Evolutionary conservation across 2,329 filamentous ascomycete genomes (phyloP), one percentile per base, ranked within the genome.

Genomic region (Bisporella sp.): DNA sequence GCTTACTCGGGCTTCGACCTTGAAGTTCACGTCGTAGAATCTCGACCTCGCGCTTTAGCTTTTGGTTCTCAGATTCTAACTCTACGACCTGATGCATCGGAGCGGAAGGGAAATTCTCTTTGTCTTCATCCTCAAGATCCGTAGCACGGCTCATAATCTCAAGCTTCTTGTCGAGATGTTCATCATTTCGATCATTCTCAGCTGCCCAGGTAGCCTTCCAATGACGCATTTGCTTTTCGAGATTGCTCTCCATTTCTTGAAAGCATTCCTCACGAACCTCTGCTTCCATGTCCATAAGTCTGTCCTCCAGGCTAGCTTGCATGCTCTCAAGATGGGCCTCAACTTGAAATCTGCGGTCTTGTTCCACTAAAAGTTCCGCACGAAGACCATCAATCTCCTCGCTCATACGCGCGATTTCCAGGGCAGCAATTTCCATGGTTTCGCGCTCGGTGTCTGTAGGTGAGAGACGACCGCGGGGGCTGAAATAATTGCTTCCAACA

Each of bases 191-290:
- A 59, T 95, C 90, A 54, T 82, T 78, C 65, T 96, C 90, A 5
- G 85, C 80, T 13, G 88, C 85, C 66, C 90, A 79, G 0, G 82
- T 85, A 0, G 78, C 79, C 64, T 92, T 85, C 87, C 89, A 96
- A n/a, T 88, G 76, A 7, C 79, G 77, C 66, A 88, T 80, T 66
- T 96, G 90, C 9, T 84, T 71, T 21, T 82, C 79, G 44, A 96
- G 76, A 8, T 82, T 79, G 52, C 79, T 73, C 63, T 99, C 93
- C 73, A 95, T 95, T 63, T 96, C 93, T 2, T 73, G 75, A 59
- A 84, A 91, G 60, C 91, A 92, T 59, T 97, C 92, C 62, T 96
- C 92, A 28, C 93, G 84, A 31, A 97, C 81, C 5, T 85, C 84
- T 59, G 87, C 83, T 65, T 99, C 93, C 9, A 95, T 73, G 47